Conservation (phyloP, 495 filamentous ascomycete genomes). For the Talaromyces proteolyticus region DNA sequence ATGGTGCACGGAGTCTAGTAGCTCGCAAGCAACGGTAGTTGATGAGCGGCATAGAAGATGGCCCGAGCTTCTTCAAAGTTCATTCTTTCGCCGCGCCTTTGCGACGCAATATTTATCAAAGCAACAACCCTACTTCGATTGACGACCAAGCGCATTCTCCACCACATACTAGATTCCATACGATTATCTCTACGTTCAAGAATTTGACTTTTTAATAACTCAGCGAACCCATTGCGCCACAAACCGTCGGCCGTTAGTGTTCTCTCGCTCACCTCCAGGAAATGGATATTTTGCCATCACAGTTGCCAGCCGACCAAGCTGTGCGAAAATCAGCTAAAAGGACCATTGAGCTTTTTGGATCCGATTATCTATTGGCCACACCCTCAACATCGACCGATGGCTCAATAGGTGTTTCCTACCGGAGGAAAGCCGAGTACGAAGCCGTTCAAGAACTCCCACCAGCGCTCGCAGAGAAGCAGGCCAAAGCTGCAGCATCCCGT, state of each 20-base stretch:
- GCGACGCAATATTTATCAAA: not conserved
- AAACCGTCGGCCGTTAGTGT: no score
- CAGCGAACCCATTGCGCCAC: not conserved
- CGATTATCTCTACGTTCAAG: no score
- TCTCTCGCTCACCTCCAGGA: not conserved
- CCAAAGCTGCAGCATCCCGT: slow-evolving; percentile 52
- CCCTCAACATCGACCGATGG: slow-evolving; percentile 32
- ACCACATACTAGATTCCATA: no score
- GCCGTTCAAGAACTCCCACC: slow-evolving; percentile 78
- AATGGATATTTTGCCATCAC: slow-evolving; percentile 26
- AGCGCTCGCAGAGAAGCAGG: slow-evolving; percentile 78
- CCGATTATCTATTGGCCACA: slow-evolving; percentile 49
- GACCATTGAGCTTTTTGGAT: slow-evolving; percentile 58
- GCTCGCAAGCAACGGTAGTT: not conserved
- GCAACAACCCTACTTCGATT: no score
- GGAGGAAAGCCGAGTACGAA: slow-evolving; percentile 74
- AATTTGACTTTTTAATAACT: not conserved
- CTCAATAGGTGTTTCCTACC: slow-evolving; percentile 48
- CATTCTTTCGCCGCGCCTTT: not conserved
- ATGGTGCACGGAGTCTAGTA: not conserved
- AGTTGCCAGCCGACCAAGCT: slow-evolving; percentile 32
- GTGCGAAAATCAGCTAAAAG: slow-evolving; percentile 60
- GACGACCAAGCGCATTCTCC: no score
- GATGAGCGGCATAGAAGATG: not conserved
- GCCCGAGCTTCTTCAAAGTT: slow-evolving; percentile 8